Conservation (phyloP, 306 rosid species). For the Dryas drummondii region DNA sequence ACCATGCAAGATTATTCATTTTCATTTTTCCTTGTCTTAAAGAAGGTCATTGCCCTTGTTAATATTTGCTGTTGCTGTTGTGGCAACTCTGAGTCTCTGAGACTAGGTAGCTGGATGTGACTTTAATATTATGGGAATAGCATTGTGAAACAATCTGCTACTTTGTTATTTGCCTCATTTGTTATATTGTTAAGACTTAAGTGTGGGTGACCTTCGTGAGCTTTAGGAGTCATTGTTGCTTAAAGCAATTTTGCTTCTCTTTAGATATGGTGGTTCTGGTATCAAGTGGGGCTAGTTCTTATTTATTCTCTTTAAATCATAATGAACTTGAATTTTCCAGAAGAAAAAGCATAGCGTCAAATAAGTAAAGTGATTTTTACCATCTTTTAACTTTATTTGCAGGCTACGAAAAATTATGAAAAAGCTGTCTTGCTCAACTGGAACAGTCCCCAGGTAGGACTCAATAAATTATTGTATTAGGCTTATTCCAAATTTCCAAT, state of each 20-base stretch:
- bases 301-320: neutral
- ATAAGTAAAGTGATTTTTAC: conserved; percentile 1
- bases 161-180: conserved; percentile 2
- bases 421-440: conserved; percentile 95
- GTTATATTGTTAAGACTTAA: neutral
- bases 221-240: neutral
- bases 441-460: conserved; percentile 96
- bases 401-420: conserved; percentile 94
- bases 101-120: neutral
- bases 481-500: neutral
- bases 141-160: neutral
- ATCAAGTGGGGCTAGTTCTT: neutral
- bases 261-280: neutral
- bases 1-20: conserved; percentile 19
- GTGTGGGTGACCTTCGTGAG: conserved; percentile 12
- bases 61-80: neutral
- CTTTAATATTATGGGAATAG: neutral
- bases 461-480: conserved; percentile 21
- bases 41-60: conserved; percentile 11
- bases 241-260: neutral
- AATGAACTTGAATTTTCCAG: neutral
- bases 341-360: neutral
- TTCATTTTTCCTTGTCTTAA: neutral
- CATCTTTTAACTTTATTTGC: conserved; percentile 33
- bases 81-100: conserved; percentile 2